A percentile compares a stretch with the other conserved stretches of the same genome.
These are phyloP conservation scores for Neopestalotiopsis sp. DNA, from an alignment of 2,329 filamentous ascomycete species.

Conservation along the genomic window DNA sequence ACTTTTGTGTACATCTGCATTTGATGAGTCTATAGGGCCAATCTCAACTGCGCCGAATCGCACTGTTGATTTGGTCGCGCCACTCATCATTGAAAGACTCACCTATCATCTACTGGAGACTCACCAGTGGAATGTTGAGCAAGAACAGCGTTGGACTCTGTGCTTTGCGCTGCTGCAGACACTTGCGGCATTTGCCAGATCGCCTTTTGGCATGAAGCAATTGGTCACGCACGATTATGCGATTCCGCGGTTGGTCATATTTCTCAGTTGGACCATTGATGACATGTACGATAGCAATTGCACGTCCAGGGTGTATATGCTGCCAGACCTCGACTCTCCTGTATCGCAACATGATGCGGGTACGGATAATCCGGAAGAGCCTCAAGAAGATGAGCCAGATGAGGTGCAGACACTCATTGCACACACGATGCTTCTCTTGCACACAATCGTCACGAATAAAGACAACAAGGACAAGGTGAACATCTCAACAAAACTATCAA, in stretches of 20 bases:
- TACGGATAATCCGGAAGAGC: background rate
- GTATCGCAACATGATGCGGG: slow-evolving; percentile 22
- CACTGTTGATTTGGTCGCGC: slow-evolving; percentile 49
- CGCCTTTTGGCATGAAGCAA: slow-evolving; percentile 66
- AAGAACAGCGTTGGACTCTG: slow-evolving; percentile 47
- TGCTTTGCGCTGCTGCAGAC: slow-evolving; percentile 56
- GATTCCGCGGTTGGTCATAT: slow-evolving; percentile 76
- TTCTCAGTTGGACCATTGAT: slow-evolving; percentile 69
- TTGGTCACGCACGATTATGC: slow-evolving; percentile 72
- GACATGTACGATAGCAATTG: slow-evolving; percentile 71
- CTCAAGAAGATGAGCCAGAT: slow-evolving; percentile 13
- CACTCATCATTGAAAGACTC: slow-evolving; percentile 64
- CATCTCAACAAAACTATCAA: slow-evolving; percentile 73
- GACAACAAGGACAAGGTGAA: slow-evolving; percentile 55
- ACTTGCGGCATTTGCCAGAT: slow-evolving; percentile 64
- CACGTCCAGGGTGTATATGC: slow-evolving; percentile 24
- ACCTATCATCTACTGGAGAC: slow-evolving; percentile 66
- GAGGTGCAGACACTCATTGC: slow-evolving; percentile 54
- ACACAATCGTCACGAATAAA: slow-evolving; percentile 57
- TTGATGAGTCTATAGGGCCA: slow-evolving; percentile 70
- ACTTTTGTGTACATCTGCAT: slow-evolving; percentile 70
- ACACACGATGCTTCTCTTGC: slow-evolving; percentile 54
- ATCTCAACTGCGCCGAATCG: slow-evolving; percentile 50
- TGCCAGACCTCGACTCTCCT: slow-evolving; percentile 13
- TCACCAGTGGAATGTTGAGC: slow-evolving; percentile 48